Evolutionary conservation across 2,329 filamentous ascomycete species (phyloP).

Genomic region (Fusarium secorum): DNA sequence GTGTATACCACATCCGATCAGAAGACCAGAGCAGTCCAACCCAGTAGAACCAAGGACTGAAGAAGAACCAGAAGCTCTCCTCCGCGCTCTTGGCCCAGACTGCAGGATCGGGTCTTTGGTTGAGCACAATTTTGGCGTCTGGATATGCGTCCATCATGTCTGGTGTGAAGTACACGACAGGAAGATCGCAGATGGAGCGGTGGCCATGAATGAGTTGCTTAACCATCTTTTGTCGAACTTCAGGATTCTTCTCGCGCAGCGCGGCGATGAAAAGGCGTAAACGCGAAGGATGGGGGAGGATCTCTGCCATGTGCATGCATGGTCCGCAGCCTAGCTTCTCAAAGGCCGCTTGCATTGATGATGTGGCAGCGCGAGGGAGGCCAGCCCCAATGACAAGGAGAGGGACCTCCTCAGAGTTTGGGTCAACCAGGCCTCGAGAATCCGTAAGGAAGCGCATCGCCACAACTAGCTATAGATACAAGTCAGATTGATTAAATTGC

Average conservation of each 20-base stretch:
- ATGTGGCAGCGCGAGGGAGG: constrained; percentile 48
- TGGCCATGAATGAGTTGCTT: constrained; percentile 45
- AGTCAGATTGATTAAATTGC: fast-evolving
- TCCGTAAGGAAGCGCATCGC: constrained; percentile 32
- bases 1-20: constrained; percentile 43
- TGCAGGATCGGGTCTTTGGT: constrained; percentile 39
- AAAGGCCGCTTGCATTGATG: constrained; percentile 47
- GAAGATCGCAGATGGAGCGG: constrained; percentile 43
- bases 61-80: constrained; percentile 43
- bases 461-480: neutral
- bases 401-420: neutral
- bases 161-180: constrained; percentile 44
- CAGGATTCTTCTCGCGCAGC: constrained; percentile 39
- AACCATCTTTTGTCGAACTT: constrained; percentile 42
- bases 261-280: constrained; percentile 40
- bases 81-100: constrained; percentile 42
- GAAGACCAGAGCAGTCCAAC: constrained; percentile 39
- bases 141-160: constrained; percentile 52
- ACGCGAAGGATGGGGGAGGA: constrained; percentile 37
- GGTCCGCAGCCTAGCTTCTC: constrained; percentile 43
- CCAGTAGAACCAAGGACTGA: constrained; percentile 37
- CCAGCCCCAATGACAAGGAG: constrained; percentile 43
- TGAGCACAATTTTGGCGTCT: constrained; percentile 46
- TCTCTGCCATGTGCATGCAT: constrained; percentile 48
- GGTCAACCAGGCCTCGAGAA: constrained; percentile 4